phyloP scores from a whole-genome alignment of 2,329 filamentous ascomycete species.

The Arthrocladium fulminans region DNA sequence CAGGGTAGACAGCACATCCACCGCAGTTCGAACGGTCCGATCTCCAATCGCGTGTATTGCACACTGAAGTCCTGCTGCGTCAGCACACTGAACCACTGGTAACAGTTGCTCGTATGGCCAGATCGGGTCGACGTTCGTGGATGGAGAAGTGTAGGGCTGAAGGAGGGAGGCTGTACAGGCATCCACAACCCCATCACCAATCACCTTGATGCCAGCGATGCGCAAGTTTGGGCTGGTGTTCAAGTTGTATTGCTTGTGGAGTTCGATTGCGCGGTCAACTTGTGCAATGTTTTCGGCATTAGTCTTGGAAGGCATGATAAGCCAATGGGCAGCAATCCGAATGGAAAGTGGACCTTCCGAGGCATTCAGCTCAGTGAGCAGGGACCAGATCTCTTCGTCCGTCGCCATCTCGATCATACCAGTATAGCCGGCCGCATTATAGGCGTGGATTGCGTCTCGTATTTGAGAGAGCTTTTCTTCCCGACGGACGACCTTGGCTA shows the following conservation, averaged over 20 bases:
- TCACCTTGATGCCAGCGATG: constrained; percentile 42
- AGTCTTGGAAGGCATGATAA: constrained; percentile 36
- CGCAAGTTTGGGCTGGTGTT: constrained; percentile 34
- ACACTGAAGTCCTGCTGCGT: constrained; percentile 38
- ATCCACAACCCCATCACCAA: constrained; percentile 44
- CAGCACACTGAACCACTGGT: constrained; percentile 38
- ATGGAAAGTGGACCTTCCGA: constrained; percentile 32
- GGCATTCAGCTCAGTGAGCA: constrained; percentile 32
- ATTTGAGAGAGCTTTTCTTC: constrained; percentile 37
- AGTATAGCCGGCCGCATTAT: constrained; percentile 40
- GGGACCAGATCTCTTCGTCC: constrained; percentile 42
- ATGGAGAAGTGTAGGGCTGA: constrained; percentile 38
- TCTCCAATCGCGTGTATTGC: constrained; percentile 47
- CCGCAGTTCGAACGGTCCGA: constrained; percentile 36
- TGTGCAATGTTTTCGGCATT: constrained; percentile 33
- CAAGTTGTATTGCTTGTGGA: constrained; percentile 33
- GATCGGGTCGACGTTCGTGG: constrained; percentile 36
- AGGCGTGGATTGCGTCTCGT: constrained; percentile 34
- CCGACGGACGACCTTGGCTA: constrained; percentile 34
- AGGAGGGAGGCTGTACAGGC: constrained; percentile 43
- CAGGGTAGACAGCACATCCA: constrained; percentile 37
- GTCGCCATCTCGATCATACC: constrained; percentile 46
- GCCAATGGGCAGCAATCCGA: constrained; percentile 42
- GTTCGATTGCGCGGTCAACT: constrained; percentile 38
- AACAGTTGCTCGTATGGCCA: constrained; percentile 37